phyloP scores from a whole-genome alignment of 768 basidiomycete genomes.

The Gautieria morchelliformis region DNA sequence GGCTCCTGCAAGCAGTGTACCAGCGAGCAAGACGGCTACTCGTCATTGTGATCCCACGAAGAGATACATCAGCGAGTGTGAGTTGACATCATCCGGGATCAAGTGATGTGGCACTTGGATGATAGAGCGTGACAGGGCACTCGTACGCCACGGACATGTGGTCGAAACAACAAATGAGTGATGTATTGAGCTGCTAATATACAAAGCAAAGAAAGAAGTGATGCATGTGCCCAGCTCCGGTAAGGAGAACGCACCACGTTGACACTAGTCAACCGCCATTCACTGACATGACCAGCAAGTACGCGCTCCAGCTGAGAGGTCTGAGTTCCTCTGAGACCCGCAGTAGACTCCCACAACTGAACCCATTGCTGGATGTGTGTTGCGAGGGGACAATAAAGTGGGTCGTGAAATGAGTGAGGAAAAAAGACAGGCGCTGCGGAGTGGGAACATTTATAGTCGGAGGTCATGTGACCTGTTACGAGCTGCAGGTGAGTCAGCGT shows the following conservation, averaged over 20 bases:
- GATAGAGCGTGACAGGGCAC: too few species aligned
- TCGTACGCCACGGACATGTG: too few species aligned
- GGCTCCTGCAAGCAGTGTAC: slow-evolving; percentile 5
- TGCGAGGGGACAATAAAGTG: slow-evolving; percentile 10
- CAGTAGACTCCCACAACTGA: slow-evolving; percentile 9
- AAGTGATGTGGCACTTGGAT: neutral
- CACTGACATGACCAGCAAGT: neutral
- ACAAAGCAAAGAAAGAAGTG: neutral
- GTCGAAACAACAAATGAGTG: neutral
- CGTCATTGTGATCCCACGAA: neutral
- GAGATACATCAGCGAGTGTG: neutral
- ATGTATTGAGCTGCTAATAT: neutral
- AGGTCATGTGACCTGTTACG: neutral
- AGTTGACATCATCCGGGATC: slow-evolving; percentile 9
- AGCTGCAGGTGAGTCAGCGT: too few species aligned
- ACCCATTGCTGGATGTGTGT: neutral
- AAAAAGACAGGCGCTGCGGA: neutral
- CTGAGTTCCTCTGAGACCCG: slow-evolving; percentile 5
- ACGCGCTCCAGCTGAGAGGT: slow-evolving; percentile 10
- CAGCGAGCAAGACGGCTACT: neutral
- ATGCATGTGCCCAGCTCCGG: slow-evolving; percentile 7
- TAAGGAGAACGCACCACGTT: slow-evolving; percentile 10
- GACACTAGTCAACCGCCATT: neutral
- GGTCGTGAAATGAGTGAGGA: slow-evolving; percentile 9
- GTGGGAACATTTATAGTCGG: neutral